A percentile compares a stretch with the other conserved stretches of the same genome.
Evolutionary conservation across 345 rosid genomes (phyloP).

Genomic region (Eucalyptus sideroxylon): DNA sequence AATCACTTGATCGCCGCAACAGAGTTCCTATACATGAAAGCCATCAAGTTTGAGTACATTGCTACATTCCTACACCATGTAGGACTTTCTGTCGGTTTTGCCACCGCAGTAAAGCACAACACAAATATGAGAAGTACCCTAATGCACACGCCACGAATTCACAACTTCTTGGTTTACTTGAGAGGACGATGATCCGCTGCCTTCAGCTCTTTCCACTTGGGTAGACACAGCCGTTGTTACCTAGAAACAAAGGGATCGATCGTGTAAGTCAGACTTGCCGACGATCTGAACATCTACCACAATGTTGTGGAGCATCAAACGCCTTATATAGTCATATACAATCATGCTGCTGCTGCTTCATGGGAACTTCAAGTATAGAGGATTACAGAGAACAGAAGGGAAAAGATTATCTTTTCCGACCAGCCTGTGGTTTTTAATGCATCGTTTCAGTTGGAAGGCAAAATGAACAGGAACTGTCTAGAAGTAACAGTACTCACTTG

Average conservation of each 20-base stretch:
- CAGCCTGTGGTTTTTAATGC: not conserved
- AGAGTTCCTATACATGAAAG: not conserved
- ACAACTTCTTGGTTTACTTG: not conserved
- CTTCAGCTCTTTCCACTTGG: conserved; percentile 17
- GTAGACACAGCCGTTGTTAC: conserved; percentile 23
- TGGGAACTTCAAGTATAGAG: not conserved
- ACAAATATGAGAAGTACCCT: not conserved
- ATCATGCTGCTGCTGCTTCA: not conserved
- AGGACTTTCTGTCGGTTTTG: not conserved
- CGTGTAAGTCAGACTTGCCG: not conserved
- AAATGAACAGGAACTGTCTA: not conserved
- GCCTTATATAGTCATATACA: not conserved
- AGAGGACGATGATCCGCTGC: not conserved
- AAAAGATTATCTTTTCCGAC: not conserved
- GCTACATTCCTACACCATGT: not conserved
- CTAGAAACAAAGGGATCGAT: not conserved
- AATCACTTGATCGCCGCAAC: not conserved
- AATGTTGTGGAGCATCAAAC: not conserved
- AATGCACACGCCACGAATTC: not conserved
- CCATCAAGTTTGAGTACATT: not conserved
- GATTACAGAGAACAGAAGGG: not conserved
- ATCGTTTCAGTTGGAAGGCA: not conserved
- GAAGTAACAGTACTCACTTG: conserved; percentile 34
- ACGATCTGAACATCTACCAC: not conserved
- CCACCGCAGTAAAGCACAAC: not conserved